Conservation (phyloP, 176 grass and related monocot genomes). For the Oryza glaberrima region DNA sequence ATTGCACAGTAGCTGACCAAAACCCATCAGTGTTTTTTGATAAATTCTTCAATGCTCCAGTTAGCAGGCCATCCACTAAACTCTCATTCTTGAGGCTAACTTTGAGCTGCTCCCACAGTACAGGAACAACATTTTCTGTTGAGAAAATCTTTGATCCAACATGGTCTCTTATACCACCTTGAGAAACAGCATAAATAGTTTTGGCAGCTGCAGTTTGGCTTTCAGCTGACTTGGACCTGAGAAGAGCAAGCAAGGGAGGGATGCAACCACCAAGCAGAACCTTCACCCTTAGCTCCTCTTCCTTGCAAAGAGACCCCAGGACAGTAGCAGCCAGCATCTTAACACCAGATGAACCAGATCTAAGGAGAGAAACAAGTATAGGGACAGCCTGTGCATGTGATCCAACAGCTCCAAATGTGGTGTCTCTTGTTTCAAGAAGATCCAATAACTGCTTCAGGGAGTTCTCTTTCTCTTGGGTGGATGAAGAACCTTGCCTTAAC, state of each 20-base stretch:
- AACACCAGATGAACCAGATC: slow-evolving; percentile 76
- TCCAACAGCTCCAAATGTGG: slow-evolving; percentile 81
- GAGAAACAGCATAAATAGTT: slow-evolving; percentile 91
- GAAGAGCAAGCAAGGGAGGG: slow-evolving; percentile 84
- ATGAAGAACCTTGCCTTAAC: slow-evolving; percentile 75
- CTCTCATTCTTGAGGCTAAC: slow-evolving; percentile 74
- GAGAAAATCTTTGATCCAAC: slow-evolving; percentile 98
- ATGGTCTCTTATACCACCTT: slow-evolving; percentile 93
- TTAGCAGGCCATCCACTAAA: slow-evolving; percentile 80
- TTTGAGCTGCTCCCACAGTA: slow-evolving; percentile 89
- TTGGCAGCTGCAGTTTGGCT: slow-evolving; percentile 83
- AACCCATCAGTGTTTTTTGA: slow-evolving; percentile 92
- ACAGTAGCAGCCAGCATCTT: slow-evolving; percentile 85
- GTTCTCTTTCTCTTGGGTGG: slow-evolving; percentile 79
- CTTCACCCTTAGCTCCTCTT: slow-evolving; percentile 90
- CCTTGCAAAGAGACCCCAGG: slow-evolving; percentile 94
- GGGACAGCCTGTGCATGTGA: slow-evolving; percentile 89
- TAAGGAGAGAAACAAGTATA: slow-evolving; percentile 89
- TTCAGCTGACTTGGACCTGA: slow-evolving; percentile 80
- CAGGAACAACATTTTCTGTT: slow-evolving; percentile 87
- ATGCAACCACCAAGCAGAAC: slow-evolving; percentile 94
- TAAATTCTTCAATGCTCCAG: slow-evolving; percentile 86
- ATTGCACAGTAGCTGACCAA: slow-evolving; percentile 81
- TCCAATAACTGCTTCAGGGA: slow-evolving; percentile 88
- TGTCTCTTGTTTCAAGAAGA: slow-evolving; percentile 92